Evolutionary conservation across 2,329 filamentous ascomycete genomes (phyloP), one percentile per base, ranked within the genome.

Genomic region (Arthrobotrys conoides): DNA sequence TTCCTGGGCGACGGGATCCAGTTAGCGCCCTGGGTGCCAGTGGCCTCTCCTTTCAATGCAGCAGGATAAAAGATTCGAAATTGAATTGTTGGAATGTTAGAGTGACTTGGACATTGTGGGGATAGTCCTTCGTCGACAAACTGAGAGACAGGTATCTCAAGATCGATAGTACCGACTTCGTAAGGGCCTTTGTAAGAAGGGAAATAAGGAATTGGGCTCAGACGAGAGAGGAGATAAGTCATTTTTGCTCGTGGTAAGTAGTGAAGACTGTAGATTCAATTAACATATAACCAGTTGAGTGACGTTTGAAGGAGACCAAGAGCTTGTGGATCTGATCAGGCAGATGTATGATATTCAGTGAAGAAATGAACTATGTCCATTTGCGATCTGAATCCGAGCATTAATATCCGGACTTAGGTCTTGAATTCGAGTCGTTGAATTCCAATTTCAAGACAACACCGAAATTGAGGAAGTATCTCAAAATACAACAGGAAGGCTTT

Each of bases 11-110:
- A 81, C 93, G 93, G 66, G 96, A 87, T 93, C 93, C 97, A 81
- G 88, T 89, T 70, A 93, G 89, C 82, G 89, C 84, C 2, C 24
- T 38, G 44, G 5, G 22, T 18, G 18, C 67, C 51, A 5, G 12
- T 18, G 10, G 67, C 67, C 48, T 68, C 9, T 1, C 53, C 73
- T 49, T 77, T 77, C 27, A 77, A 38, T 5, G 73, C 68, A 3
- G 68, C 0, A 1, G 93, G 93, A 83, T 96, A 97, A 85, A 93
- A 97, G 73, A 96, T 87, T 80, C 93, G 89, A 84, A 93, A 96
- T 76, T 92, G 91, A 33, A 96, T 87, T 0, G 93, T 97, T 3
- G 73, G 67, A 5, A 77, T 72, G 5, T 91, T 85, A 53, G 89
- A 87, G 33, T 77, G 73, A 5, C 59, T 18, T 44, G 73, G 73